Base-by-base conservation (phyloP, 2,329 filamentous ascomycete species). In the Epicoccum sorghinum region DNA sequence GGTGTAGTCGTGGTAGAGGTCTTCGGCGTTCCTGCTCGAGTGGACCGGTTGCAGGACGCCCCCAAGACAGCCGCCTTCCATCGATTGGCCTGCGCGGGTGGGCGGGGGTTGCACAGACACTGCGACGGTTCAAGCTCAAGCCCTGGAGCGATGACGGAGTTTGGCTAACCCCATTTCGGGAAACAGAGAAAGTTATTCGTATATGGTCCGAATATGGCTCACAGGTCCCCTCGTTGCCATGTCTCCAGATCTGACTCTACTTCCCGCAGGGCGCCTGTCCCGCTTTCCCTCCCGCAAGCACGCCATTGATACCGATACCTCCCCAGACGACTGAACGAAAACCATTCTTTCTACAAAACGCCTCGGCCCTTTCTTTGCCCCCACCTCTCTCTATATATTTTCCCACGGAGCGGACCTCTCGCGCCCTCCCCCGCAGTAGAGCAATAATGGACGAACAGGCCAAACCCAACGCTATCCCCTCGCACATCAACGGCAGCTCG, bases 381-480 rank as follows among this genome's bases (percentile, higher is more conserved):
- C 35, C 24, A 10, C 40, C 37, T 52, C 35, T 41, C 45, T 39
- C 52, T 27, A 42, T 24, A 6, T 39, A 36, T 52, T 52, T 52
- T 38, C 8, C 29, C 40, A 33, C 44, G n/a, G 18, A 18, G 18
- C 18, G 18, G 18, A 18, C 2, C 18, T 18, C 18, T 18, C 18
- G 18, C 18, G 18, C 18, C 3, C 18, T 18, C 18, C 50, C 53
- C 57, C 60, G 55, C 62, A 18, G 18, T 18, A 18, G 3, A 55
- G 52, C 60, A 57, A 32, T 42, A 43, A 56, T 52, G 47, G 53
- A 47, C 49, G 59, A 62, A 36, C 75, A 75, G 35, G 70, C 70
- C 57, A 78, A 79, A 71, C 81, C 78, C 48, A 79, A 81, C 37
- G 81, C 82, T 9, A 75, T 86, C 27, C 83, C 84, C 25, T 78